Conservation (phyloP, 495 filamentous ascomycete species). For the Hypoxylon intermedium region DNA sequence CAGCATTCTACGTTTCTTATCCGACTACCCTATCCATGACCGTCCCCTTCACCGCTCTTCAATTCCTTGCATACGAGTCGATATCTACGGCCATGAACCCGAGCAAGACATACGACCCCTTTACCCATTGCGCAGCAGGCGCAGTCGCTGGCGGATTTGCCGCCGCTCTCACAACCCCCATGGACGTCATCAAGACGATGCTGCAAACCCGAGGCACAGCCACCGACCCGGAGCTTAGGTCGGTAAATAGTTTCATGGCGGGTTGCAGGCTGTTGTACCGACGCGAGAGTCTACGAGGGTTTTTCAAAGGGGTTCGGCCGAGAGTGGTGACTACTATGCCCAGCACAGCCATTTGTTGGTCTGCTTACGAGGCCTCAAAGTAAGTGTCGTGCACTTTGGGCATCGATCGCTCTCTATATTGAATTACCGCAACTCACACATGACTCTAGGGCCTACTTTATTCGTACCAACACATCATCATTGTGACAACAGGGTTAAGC, state of each 20-base stretch:
- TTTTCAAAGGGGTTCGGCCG: conserved; percentile 90
- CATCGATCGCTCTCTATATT: background rate
- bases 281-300: conserved; percentile 83
- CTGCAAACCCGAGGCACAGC: conserved; percentile 90
- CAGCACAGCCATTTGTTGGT: conserved; percentile 98
- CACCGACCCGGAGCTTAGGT: conserved; percentile 79
- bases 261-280: conserved; percentile 83
- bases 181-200: conserved; percentile 98
- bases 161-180: conserved; percentile 89
- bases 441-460: conserved; percentile 61
- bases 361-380: conserved; percentile 68
- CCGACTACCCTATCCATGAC: conserved; percentile 99
- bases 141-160: conserved; percentile 92
- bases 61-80: conserved; percentile 97
- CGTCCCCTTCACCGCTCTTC: conserved; percentile 93
- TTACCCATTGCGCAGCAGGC: conserved; percentile 90
- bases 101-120: conserved; percentile 80
- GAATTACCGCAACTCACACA: conserved; percentile 21
- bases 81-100: conserved; percentile 94
- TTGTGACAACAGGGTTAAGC: conserved; percentile 13
- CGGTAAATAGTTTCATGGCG: conserved; percentile 80
- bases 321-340: conserved; percentile 96
- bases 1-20: conserved; percentile 98
- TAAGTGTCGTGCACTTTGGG: too few relatives aligned
- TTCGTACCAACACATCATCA: conserved; percentile 53